A percentile compares a stretch with the other conserved stretches of the same genome.
Evolutionary conservation across 2,329 filamentous ascomycete species (phyloP).

Genomic region (Teratosphaeria nubilosa): DNA sequence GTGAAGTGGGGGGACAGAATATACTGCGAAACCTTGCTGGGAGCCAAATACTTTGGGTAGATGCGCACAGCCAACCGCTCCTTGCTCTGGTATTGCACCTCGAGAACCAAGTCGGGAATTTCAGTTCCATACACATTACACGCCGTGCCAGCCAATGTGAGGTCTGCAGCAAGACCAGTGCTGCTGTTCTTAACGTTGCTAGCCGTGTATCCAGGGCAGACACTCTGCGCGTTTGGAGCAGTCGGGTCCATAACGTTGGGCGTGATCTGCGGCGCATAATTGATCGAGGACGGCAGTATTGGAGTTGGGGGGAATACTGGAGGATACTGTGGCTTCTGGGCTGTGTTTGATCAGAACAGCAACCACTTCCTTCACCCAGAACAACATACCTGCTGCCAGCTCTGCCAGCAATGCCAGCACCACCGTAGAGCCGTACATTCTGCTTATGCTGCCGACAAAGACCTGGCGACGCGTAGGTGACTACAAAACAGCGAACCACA

Average conservation of each 20-base stretch:
- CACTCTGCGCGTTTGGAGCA: constrained; percentile 17
- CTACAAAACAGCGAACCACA: background rate
- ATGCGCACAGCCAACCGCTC: constrained; percentile 7
- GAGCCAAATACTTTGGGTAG: background rate
- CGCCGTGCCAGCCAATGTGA: constrained; percentile 18
- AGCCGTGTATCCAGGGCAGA: constrained; percentile 23
- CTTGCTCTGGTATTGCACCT: constrained; percentile 20
- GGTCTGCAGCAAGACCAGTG: constrained; percentile 18
- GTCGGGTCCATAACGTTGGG: constrained; percentile 17
- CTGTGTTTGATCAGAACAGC: background rate
- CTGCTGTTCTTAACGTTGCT: constrained; percentile 15
- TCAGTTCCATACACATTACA: constrained; percentile 25
- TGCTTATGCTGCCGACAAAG: background rate
- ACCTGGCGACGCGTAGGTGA: background rate
- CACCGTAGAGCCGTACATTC: background rate
- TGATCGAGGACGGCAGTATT: constrained; percentile 13
- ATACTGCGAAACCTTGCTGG: background rate
- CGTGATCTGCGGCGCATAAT: constrained; percentile 18
- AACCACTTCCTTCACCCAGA: background rate
- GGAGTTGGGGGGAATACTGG: constrained; percentile 20
- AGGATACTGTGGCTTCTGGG: constrained; percentile 18
- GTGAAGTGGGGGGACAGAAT: background rate
- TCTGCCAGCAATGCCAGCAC: background rate
- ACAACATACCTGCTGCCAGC: background rate
- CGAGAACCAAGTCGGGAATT: constrained; percentile 15